Evolutionary conservation across 768 basidiomycete genomes (phyloP).

Genomic region (Lentinula boryana): DNA sequence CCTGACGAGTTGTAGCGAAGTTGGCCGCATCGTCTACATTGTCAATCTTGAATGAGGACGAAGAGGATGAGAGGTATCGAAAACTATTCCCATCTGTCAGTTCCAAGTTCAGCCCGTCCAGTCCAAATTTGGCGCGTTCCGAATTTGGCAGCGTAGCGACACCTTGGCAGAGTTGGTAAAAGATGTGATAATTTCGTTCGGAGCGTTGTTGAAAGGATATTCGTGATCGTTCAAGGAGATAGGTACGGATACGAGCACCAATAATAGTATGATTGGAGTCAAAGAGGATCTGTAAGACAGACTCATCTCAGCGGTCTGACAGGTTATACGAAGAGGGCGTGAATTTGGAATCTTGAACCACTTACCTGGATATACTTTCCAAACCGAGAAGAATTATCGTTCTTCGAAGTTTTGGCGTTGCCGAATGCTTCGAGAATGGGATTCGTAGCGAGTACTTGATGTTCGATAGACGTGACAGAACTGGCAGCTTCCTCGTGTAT

Average conservation of each 20-base stretch:
- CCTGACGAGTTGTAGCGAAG: constrained; percentile 89
- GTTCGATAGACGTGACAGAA: constrained; percentile 82
- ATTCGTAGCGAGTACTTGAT: constrained; percentile 98
- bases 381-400: constrained; percentile 98
- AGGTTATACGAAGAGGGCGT: constrained; percentile 62
- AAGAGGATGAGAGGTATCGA: constrained; percentile 86
- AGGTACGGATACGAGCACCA: constrained; percentile 97
- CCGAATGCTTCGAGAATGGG: constrained; percentile 99
- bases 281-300: constrained; percentile 97
- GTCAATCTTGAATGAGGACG: constrained; percentile 74
- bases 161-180: constrained; percentile 96
- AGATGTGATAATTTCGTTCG: constrained; percentile 99
- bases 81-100: constrained; percentile 67
- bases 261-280: constrained; percentile 85
- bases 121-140: constrained; percentile 90
- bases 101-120: constrained; percentile 40
- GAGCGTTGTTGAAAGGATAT: constrained; percentile 96
- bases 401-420: constrained; percentile 98
- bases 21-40: constrained; percentile 97
- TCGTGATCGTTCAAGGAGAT: constrained; percentile 93
- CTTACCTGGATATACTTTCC: constrained; percentile 99
- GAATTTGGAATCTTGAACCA: constrained; percentile 50
- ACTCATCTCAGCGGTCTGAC: constrained; percentile 47
- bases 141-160: constrained; percentile 50
- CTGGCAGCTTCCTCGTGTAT: constrained; percentile 59